Conservation (phyloP, 192 early-diverging fungal species). For the Coemansia brasiliensis region DNA sequence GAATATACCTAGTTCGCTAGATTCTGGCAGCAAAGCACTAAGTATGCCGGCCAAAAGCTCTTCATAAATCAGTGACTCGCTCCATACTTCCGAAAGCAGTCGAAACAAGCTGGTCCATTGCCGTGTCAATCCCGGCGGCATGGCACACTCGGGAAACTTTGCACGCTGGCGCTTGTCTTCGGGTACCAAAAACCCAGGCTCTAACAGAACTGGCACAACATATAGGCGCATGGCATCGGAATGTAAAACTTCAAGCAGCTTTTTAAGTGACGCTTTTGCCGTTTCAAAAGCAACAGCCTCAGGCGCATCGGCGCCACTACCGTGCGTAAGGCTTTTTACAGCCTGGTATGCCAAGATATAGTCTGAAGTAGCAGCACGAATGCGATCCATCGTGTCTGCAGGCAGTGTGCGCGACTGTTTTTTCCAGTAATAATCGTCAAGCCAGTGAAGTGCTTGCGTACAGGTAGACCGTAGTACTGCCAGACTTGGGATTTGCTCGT, state of each 20-base stretch:
- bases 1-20: slow-evolving; percentile 29
- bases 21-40: slow-evolving; percentile 22
- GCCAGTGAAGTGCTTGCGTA: slow-evolving; percentile 59
- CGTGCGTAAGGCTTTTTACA: not conserved
- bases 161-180: slow-evolving; percentile 56
- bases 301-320: not conserved
- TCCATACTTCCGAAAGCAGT: slow-evolving; percentile 46
- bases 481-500: slow-evolving; percentile 63
- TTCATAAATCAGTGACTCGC: slow-evolving; percentile 34
- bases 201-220: slow-evolving; percentile 58
- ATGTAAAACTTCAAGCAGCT: slow-evolving; percentile 42
- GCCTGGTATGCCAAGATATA: slow-evolving; percentile 22
- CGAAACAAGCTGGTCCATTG: slow-evolving; percentile 51
- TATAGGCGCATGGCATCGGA: slow-evolving; percentile 47
- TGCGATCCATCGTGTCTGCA: slow-evolving; percentile 28
- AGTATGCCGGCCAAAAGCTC: slow-evolving; percentile 36
- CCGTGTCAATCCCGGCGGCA: slow-evolving; percentile 40
- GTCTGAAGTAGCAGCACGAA: slow-evolving; percentile 20
- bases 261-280: slow-evolving; percentile 27
- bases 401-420: slow-evolving; percentile 43
- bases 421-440: slow-evolving; percentile 58
- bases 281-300: slow-evolving; percentile 4
- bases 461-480: slow-evolving; percentile 56
- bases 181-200: slow-evolving; percentile 60
- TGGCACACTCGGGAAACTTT: slow-evolving; percentile 31